A percentile compares a stretch with the other conserved stretches of the same genome.
phyloP scores from a whole-genome alignment of 116 monocot genomes.

The Cymodocea nodosa region DNA sequence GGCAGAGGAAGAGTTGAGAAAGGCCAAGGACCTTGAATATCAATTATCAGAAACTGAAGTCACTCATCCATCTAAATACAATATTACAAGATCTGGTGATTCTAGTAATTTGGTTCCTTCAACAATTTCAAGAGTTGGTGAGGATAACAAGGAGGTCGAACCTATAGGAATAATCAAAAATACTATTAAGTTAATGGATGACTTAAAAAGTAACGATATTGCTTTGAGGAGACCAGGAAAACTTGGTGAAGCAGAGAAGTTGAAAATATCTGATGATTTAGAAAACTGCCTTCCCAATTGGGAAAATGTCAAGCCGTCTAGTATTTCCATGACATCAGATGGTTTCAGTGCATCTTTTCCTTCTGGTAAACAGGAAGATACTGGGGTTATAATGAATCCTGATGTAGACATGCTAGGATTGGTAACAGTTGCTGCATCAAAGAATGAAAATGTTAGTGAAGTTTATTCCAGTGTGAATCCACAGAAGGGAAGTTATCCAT shows the following conservation, averaged over 20 bases:
- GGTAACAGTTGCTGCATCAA: background rate
- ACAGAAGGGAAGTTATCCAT: no score
- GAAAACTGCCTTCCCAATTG: constrained; percentile 19
- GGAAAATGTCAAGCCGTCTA: constrained; percentile 4
- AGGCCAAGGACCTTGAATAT: constrained; percentile 45
- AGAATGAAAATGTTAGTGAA: background rate
- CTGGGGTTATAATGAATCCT: background rate
- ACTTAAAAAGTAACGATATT: constrained; percentile 76
- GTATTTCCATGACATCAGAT: background rate
- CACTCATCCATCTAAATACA: background rate
- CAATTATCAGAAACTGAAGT: constrained; percentile 48
- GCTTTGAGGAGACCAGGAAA: constrained; percentile 74
- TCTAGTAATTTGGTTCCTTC: background rate
- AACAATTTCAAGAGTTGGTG: background rate
- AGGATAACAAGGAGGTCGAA: background rate
- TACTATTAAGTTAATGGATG: background rate
- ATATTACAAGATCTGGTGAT: background rate
- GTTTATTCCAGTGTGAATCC: no score
- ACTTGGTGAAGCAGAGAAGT: constrained; percentile 57
- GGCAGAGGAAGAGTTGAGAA: constrained; percentile 66
- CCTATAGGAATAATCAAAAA: background rate
- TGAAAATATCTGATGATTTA: constrained; percentile 33
- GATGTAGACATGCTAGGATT: background rate
- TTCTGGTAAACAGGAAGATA: background rate
- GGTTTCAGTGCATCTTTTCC: background rate